Evolutionary conservation across 2,329 filamentous ascomycete species (phyloP).

Genomic region (Botrytis medusae): DNA sequence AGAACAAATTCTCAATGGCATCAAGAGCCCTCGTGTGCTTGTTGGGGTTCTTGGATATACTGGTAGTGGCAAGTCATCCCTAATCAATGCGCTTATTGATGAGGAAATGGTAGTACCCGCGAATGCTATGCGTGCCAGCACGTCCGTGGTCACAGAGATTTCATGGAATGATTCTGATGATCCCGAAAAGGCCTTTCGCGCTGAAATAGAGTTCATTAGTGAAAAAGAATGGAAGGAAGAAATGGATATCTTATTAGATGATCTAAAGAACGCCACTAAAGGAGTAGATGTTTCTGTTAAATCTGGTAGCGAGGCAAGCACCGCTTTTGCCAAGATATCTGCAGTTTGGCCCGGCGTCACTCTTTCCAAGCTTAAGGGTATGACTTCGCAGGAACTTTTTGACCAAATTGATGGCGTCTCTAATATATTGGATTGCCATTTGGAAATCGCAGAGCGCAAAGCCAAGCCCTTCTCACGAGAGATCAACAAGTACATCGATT

Average conservation of each 20-base stretch:
- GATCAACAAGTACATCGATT: background rate
- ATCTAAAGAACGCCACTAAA: background rate
- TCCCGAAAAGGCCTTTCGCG: background rate
- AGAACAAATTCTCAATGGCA: background rate
- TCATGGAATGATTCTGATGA: conserved; percentile 13
- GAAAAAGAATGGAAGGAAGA: background rate
- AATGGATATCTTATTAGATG: background rate
- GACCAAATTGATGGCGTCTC: background rate
- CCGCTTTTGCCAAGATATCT: conserved; percentile 5
- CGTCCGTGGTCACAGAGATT: conserved; percentile 6
- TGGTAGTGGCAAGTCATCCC: conserved; percentile 3
- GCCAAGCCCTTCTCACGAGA: background rate
- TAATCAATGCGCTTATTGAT: conserved; percentile 18
- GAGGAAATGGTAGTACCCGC: background rate
- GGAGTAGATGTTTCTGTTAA: background rate
- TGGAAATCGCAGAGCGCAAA: background rate
- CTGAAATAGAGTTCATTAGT: conserved; percentile 14
- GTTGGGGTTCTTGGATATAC: background rate
- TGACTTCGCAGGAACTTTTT: background rate
- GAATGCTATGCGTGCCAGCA: conserved; percentile 7
- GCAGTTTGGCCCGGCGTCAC: background rate
- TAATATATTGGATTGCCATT: background rate
- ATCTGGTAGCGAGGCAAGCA: background rate
- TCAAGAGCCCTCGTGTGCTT: conserved; percentile 1
- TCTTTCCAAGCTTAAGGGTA: background rate